Base-by-base conservation (phyloP, 306 rosid species). In the Begonia fuchsioides region DNA sequence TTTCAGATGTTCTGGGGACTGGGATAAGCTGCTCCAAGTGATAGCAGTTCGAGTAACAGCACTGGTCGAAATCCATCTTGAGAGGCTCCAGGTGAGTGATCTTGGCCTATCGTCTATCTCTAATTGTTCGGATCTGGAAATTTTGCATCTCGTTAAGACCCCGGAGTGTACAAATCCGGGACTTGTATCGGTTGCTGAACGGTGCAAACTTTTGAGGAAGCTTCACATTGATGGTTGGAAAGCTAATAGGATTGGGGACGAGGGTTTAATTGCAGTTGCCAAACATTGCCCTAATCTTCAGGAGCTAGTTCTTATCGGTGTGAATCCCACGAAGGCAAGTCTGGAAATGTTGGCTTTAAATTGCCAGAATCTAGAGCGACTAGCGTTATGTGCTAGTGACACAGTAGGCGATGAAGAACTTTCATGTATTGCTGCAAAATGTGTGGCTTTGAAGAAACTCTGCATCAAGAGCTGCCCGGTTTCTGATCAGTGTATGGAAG, bases 161-260 rank as follows among this genome's bases (percentile, higher is more conserved):
- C 66, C 93, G 0, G 85, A 81, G 51, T 86, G 95, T 50, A 59
- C 93, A 2, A 76, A 86, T 50, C 16, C 52, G 2, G 95, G 95
- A 41, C 73, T 86, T 35, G 49, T 66, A 9, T 32, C 44, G 8
- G 72, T 86, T 44, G 93, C 93, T 16, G 77, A 78, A 46, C 49
- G 65, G 17, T 81, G 96, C 54, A 81, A 52, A 69, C 47, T 43
- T 32, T 50, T 86, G 64, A 86, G 79, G 63, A 86, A 86, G 83
- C 75, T 86, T 59, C 93, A 81, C 68, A 67, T 81, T 52, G 88
- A 81, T 76, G 96, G 88, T 14, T 86, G 96, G 93, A 81, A 82
- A 68, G 79, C 75, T 44, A 68, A 81, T 45, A 66, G 76, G 53
- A 86, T 81, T 14, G 83, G 81, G 11, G 93, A 86, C 43, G 93